phyloP scores from a whole-genome alignment of 345 rosid genomes.

The Lumnitzera littorea region DNA sequence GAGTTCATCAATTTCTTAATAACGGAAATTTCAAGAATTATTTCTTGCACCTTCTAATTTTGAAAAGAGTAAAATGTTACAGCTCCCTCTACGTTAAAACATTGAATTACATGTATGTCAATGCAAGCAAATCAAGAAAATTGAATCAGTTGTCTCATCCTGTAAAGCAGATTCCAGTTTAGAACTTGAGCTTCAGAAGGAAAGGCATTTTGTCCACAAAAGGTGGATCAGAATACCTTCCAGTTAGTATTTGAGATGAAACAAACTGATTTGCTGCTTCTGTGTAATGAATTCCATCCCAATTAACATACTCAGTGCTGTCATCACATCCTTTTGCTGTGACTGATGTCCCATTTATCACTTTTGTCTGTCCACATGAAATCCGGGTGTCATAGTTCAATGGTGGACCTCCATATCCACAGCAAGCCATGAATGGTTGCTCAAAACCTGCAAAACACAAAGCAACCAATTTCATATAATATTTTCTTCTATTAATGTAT shows the following conservation, averaged over 20 bases:
- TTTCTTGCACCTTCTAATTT: too few species aligned
- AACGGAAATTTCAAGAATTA: too few species aligned
- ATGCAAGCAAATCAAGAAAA: neutral
- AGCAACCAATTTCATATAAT: neutral
- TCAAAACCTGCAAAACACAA: constrained; percentile 62
- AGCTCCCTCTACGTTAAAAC: too few species aligned
- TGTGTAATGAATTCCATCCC: constrained; percentile 96
- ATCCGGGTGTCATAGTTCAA: constrained; percentile 67
- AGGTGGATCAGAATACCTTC: constrained; percentile 79
- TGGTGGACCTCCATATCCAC: constrained; percentile 85
- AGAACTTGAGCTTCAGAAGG: constrained; percentile 67
- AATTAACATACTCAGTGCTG: constrained; percentile 72
- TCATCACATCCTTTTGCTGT: constrained; percentile 69
- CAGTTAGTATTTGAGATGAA: constrained; percentile 72
- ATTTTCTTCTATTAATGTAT: too few species aligned
- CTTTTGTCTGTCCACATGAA: constrained; percentile 78
- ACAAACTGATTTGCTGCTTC: constrained; percentile 81
- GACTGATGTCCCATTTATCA: constrained; percentile 51
- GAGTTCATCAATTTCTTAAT: too few species aligned
- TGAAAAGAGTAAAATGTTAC: too few species aligned
- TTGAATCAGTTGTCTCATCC: too few species aligned
- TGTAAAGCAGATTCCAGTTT: constrained; percentile 7
- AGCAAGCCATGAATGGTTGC: constrained; percentile 88
- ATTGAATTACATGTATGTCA: neutral
- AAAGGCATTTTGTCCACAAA: constrained; percentile 82